Evolutionary conservation across 2,329 filamentous ascomycete species (phyloP), one percentile per base, ranked within the genome.

Genomic region (Exophiala sp.): DNA sequence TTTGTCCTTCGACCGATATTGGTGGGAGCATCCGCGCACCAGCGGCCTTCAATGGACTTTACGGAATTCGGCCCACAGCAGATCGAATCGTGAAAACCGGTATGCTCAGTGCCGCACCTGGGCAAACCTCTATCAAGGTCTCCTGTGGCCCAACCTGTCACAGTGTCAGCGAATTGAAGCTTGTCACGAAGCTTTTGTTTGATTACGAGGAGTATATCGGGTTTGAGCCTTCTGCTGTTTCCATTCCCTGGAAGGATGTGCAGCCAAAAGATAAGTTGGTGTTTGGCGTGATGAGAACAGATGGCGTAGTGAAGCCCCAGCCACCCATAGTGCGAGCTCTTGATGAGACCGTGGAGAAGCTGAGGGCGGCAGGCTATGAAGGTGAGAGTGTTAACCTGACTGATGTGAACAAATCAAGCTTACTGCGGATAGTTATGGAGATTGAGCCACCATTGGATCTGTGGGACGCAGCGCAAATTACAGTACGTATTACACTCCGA

Each of bases 221-320:
- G 1, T 61, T 68, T 18, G 79, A 81, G 44, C 75, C 77, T 1
- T 72, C 72, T 24, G 70, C 75, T 30, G 50, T 51, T 13, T 75
- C 75, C 0, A 71, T 80, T 2, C 74, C 76, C 0, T 81, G 78
- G 78, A 66, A 71, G 9, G 27, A 57, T 8, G 22, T 55, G 5
- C 22, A 35, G 3, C 27, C 40, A 10, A 43, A 10, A 63, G 64
- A 46, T 13, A 58, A 56, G 32, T 63, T 85, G n/a, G 75, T 69
- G 29, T 69, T 87, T 47, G 83, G 71, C 2, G 74, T 86, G 23
- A 71, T 86, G 65, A 80, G 76, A 73, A 70, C 82, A 63, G 84
- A 87, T 62, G 78, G 75, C 10, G 71, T 81, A 43, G 81, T 84
- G 2, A 71, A 47, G 11, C 83, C 84, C 0, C 84, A 85, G 45